A percentile compares a stretch with the other conserved stretches of the same genome.
These are phyloP conservation scores for Pleurotus platypus DNA, from an alignment of 768 basidiomycete species.

Conservation along the genomic window DNA sequence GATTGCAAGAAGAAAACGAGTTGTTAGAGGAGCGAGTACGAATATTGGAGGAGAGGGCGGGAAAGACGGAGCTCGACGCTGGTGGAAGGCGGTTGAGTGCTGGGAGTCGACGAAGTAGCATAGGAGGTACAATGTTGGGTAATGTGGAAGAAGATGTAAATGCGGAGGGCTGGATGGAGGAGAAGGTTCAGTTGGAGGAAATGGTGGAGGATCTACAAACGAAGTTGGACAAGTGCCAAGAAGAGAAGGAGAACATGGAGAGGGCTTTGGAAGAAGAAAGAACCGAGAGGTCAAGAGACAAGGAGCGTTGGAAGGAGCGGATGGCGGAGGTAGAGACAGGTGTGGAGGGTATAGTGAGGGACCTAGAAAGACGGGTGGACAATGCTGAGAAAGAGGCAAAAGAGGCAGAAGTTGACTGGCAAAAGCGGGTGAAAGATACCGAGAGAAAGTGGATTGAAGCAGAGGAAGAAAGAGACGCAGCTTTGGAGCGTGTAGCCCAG, in stretches of 20 bases:
- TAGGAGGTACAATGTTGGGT: conserved; percentile 47
- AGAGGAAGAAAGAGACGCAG: conserved; percentile 51
- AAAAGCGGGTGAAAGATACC: conserved; percentile 37
- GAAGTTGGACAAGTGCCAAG: conserved; percentile 40
- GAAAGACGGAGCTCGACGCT: conserved; percentile 11
- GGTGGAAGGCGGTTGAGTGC: not conserved
- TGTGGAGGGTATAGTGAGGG: conserved; percentile 62
- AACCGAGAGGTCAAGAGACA: conserved; percentile 58
- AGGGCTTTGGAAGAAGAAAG: conserved; percentile 51
- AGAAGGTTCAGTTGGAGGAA: conserved; percentile 58
- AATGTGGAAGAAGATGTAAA: conserved; percentile 60
- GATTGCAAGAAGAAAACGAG: conserved; percentile 85
- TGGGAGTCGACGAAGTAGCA: conserved; percentile 46
- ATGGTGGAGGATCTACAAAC: conserved; percentile 46
- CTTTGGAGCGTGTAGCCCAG: conserved; percentile 57
- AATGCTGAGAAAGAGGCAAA: conserved; percentile 46
- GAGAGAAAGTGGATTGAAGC: conserved; percentile 42
- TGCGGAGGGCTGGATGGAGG: conserved; percentile 69
- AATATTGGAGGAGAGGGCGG: conserved; percentile 50
- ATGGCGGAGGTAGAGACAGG: conserved; percentile 72
- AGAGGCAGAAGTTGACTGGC: conserved; percentile 34
- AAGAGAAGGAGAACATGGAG: conserved; percentile 43
- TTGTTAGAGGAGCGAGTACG: conserved; percentile 51
- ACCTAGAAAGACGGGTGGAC: conserved; percentile 54
- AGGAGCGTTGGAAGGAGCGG: conserved; percentile 65